Evolutionary conservation across 345 rosid genomes (phyloP), one percentile per base, ranked within the genome.

Genomic region (Pistacia atlantica): DNA sequence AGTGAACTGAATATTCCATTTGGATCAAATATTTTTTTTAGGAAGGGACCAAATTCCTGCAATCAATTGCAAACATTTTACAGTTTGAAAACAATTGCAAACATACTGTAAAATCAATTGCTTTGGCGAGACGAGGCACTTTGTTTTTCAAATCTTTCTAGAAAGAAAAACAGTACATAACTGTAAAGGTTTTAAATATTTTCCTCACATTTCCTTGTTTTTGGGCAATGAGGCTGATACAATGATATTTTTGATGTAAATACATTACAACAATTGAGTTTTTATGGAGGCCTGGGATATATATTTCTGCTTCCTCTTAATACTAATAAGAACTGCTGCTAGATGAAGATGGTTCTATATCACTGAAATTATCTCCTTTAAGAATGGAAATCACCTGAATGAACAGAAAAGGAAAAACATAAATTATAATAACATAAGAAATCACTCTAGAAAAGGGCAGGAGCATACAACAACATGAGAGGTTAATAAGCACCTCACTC

Each of bases 351-450:
- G 82, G 67, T 71, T 75, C 80, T 64, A 82, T 77, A 2, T 62
- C 33, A 67, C 87, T 81, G 22, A 77, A 79, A 8, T 46, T 60
- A 65, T 86, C 79, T 35, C 87, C 88, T 82, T 75, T 80, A 28
- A 86, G 89, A 66, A 82, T 75, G 71, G 82, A 67, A 33, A 86
- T 78, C 64, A 86, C 85, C 87, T 83, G 81, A 5, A 77, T 11
- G 58, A 17, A 57, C 18, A 38, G 56, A 56, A 28, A 37, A 13
- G 51, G 1, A 11, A 60, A 52, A 73, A 38, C 35, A 62, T 68
- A 45, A 48, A 59, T 28, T 5, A 5, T 4, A 48, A 18, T 10
- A 54, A 31, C 0, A 0, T 28, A 5, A 46, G 17, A 46, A 61
- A 14, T 49, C 28, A 25, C 14, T 60, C 49, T 18, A 45, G 9